These are phyloP conservation scores for Bocquillonia castaneifolia DNA, from an alignment of 441 rosid genomes.

Conservation along the genomic window DNA sequence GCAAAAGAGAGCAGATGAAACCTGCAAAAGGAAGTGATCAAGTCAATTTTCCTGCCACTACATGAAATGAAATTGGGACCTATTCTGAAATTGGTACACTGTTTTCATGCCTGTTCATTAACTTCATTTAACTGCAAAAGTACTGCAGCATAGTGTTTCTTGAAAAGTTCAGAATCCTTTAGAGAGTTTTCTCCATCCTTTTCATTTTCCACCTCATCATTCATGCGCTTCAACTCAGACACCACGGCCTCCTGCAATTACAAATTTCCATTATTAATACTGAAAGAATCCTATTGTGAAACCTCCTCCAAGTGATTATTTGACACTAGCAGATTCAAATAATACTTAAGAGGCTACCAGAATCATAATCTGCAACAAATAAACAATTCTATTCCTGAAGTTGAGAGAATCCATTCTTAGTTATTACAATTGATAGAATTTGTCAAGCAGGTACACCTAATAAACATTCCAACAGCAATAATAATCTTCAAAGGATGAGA, in stretches of 20 bases:
- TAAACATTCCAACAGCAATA: background rate
- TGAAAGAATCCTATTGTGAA: constrained; percentile 2
- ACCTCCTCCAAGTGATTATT: background rate
- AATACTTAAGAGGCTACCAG: background rate
- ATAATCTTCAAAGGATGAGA: background rate
- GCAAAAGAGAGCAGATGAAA: constrained; percentile 51
- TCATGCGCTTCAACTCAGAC: constrained; percentile 51
- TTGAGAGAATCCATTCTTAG: background rate
- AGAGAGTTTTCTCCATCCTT: constrained; percentile 39
- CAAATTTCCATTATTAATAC: constrained; percentile 14
- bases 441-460: background rate
- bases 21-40: constrained; percentile 35
- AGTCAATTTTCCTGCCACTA: constrained; percentile 4
- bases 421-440: background rate
- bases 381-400: background rate
- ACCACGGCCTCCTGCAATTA: constrained; percentile 50
- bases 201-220: constrained; percentile 49
- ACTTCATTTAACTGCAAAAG: constrained; percentile 63
- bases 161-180: constrained; percentile 56
- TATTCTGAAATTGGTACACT: constrained; percentile 6
- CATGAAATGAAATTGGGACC: constrained; percentile 8
- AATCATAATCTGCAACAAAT: background rate
- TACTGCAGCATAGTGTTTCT: constrained; percentile 63
- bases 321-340: background rate
- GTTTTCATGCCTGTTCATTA: constrained; percentile 59